These are phyloP conservation scores for Mycena belliarum DNA, from an alignment of 768 basidiomycete species.

Conservation along the genomic window DNA sequence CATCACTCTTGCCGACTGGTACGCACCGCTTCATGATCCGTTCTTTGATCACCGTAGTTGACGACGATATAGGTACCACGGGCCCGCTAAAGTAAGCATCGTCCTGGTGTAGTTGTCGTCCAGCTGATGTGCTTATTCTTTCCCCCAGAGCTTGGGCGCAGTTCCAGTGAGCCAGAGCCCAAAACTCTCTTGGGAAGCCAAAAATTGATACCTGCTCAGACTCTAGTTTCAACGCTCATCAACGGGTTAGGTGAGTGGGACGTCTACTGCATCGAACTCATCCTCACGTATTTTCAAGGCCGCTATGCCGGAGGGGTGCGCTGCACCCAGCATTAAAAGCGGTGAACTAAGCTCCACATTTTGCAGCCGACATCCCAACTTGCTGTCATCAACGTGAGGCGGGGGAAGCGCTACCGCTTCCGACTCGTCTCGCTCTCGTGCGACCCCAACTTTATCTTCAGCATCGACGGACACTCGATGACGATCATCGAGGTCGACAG, in stretches of 20 bases:
- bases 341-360: no score
- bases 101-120: no score
- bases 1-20: conserved; percentile 9
- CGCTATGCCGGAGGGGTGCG: conserved; percentile 26
- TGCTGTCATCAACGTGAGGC: conserved; percentile 33
- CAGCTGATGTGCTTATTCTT: background rate
- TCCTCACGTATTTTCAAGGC: conserved; percentile 14
- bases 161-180: background rate
- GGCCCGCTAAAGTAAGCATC: conserved; percentile 3
- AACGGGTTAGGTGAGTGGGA: conserved; percentile 1
- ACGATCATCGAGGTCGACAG: conserved; percentile 39
- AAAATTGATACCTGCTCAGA: conserved; percentile 21
- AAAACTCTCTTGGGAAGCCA: no score
- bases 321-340: no score
- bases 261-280: background rate
- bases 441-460: conserved; percentile 16
- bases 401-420: conserved; percentile 23
- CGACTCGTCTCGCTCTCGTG: conserved; percentile 1
- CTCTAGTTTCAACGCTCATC: conserved; percentile 27
- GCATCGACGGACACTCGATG: conserved; percentile 29
- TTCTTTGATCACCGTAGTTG: background rate
- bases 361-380: conserved; percentile 27
- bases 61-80: background rate
- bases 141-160: background rate
- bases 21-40: background rate